phyloP scores from a whole-genome alignment of 495 filamentous ascomycete genomes.

The Trichocladium uniseriatum region DNA sequence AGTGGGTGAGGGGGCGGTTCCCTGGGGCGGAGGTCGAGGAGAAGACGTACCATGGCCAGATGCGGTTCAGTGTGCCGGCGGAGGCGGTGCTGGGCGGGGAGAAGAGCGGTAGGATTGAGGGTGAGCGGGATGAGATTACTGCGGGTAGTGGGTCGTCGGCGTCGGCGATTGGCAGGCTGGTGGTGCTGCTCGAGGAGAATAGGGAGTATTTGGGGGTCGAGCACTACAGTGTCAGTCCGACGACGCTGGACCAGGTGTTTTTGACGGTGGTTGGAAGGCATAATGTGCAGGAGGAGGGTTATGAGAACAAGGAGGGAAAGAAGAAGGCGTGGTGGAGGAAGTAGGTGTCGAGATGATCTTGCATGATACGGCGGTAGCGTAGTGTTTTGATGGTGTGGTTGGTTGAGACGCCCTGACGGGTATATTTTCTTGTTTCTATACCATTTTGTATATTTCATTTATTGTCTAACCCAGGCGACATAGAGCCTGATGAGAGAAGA shows the following conservation, averaged over 20 bases:
- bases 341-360: too few relatives aligned
- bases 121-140: too few relatives aligned
- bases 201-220: slow-evolving; percentile 58
- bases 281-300: slow-evolving; percentile 70
- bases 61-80: slow-evolving; percentile 56
- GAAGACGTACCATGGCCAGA: slow-evolving; percentile 70
- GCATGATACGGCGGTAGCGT: too few relatives aligned
- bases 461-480: too few relatives aligned
- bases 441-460: too few relatives aligned
- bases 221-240: slow-evolving; percentile 72
- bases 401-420: too few relatives aligned
- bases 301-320: slow-evolving; percentile 34
- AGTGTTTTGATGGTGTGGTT: too few relatives aligned
- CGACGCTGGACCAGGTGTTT: slow-evolving; percentile 83
- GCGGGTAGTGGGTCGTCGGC: too few relatives aligned
- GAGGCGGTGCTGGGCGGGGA: not conserved
- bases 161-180: slow-evolving; percentile 50
- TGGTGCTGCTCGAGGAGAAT: slow-evolving; percentile 59
- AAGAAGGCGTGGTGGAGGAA: slow-evolving; percentile 14
- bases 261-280: slow-evolving; percentile 68
- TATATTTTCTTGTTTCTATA: too few relatives aligned
- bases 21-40: slow-evolving; percentile 56
- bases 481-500: too few relatives aligned
- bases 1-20: slow-evolving; percentile 51
- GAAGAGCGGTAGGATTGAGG: too few relatives aligned